phyloP scores from a whole-genome alignment of 257 asterid species.

The Plantago major region DNA sequence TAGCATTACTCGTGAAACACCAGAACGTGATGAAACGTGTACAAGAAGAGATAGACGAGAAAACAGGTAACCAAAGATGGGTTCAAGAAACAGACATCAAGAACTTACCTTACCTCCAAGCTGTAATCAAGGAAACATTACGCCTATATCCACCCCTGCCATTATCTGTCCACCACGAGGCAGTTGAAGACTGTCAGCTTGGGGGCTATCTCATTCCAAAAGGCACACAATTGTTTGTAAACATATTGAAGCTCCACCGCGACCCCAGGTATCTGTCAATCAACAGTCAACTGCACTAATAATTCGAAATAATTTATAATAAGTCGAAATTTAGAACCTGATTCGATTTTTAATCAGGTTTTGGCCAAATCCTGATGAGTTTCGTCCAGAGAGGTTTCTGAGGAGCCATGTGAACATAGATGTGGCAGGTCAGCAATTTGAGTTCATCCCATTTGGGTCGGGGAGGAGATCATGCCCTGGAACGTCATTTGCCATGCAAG shows the following conservation, averaged over 20 bases:
- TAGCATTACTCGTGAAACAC: constrained; percentile 34
- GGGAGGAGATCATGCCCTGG: constrained; percentile 56
- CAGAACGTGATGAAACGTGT: constrained; percentile 24
- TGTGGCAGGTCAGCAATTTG: constrained; percentile 36
- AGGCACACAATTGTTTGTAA: constrained; percentile 26
- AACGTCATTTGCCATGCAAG: constrained; percentile 36
- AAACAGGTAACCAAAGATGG: constrained; percentile 41
- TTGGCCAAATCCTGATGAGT: constrained; percentile 39
- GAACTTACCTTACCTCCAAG: constrained; percentile 35
- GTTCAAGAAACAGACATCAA: constrained; percentile 34
- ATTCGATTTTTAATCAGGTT: not conserved
- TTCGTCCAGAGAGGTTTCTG: constrained; percentile 51
- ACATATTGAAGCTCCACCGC: constrained; percentile 42
- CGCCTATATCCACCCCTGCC: constrained; percentile 36
- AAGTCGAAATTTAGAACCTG: too few species aligned
- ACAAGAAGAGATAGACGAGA: constrained; percentile 37
- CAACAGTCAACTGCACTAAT: too few species aligned
- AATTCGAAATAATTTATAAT: too few species aligned
- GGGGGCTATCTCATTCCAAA: constrained; percentile 24
- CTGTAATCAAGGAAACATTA: constrained; percentile 31
- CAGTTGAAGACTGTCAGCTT: constrained; percentile 23
- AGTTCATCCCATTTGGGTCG: constrained; percentile 53
- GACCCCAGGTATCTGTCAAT: constrained; percentile 14
- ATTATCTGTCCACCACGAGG: constrained; percentile 24
- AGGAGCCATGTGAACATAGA: constrained; percentile 29